Percentiles rank a stretch among this genome's conserved stretches.
phyloP scores from a whole-genome alignment of 306 rosid genomes.

The Vicia villosa region DNA sequence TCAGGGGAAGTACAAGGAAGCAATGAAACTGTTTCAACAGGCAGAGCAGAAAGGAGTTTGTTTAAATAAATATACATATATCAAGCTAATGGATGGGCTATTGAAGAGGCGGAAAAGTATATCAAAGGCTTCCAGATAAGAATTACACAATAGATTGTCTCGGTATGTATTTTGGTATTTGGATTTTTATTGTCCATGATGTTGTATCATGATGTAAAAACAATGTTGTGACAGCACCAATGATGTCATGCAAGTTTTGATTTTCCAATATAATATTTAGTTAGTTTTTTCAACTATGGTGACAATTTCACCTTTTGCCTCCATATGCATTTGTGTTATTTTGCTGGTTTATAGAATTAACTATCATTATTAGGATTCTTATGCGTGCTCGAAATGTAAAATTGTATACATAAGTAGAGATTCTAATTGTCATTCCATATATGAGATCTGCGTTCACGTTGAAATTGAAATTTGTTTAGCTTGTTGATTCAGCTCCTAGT shows the following conservation, averaged over 20 bases:
- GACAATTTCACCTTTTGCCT: slow-evolving; percentile 16
- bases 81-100: slow-evolving; percentile 76
- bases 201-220: slow-evolving; percentile 20
- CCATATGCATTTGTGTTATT: neutral
- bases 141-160: slow-evolving; percentile 27
- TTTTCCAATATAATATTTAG: slow-evolving; percentile 7
- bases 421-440: slow-evolving; percentile 5
- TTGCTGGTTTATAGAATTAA: slow-evolving; percentile 4
- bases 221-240: slow-evolving; percentile 9
- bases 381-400: neutral
- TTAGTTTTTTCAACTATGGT: neutral
- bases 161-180: slow-evolving; percentile 18
- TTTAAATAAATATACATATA: slow-evolving; percentile 53
- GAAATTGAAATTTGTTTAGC: neutral
- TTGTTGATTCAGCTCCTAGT: neutral
- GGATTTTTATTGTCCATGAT: slow-evolving; percentile 23
- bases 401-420: neutral
- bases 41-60: slow-evolving; percentile 57
- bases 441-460: neutral
- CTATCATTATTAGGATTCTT: slow-evolving; percentile 1
- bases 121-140: slow-evolving; percentile 43
- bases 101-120: slow-evolving; percentile 74
- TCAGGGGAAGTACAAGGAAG: slow-evolving; percentile 77
- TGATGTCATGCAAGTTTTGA: slow-evolving; percentile 25
- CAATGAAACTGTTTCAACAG: slow-evolving; percentile 66